These are phyloP conservation scores for Anthracocystis panici-leucophaei DNA, from an alignment of 1,284 basidiomycete species.

Conservation along the genomic window DNA sequence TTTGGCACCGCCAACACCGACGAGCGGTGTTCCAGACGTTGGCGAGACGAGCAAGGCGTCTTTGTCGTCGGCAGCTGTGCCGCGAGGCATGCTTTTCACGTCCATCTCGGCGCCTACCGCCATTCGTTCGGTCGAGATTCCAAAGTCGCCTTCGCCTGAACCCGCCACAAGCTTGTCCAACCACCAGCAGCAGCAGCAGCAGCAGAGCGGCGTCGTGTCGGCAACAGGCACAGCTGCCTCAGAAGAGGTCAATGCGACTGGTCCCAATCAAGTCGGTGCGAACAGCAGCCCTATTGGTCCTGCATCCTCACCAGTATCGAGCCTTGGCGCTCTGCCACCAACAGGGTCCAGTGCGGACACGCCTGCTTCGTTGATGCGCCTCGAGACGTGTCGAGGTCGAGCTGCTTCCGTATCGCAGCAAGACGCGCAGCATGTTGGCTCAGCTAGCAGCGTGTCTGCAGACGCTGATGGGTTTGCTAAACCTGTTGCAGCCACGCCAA, in stretches of 20 bases:
- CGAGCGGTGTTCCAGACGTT: conserved; percentile 6
- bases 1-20: conserved; percentile 10
- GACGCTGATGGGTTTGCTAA: conserved; percentile 32
- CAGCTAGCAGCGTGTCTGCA: not conserved
- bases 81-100: conserved; percentile 40
- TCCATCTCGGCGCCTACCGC: conserved; percentile 53
- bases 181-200: conserved; percentile 1
- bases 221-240: conserved; percentile 1
- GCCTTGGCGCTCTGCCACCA: not conserved
- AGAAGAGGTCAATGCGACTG: not conserved
- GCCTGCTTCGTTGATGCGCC: conserved; percentile 22
- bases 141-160: conserved; percentile 58
- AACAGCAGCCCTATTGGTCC: conserved; percentile 1
- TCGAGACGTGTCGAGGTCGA: conserved; percentile 25
- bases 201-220: not conserved
- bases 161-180: conserved; percentile 2
- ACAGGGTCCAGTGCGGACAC: conserved; percentile 21
- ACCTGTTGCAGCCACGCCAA: conserved; percentile 7
- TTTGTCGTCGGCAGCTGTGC: conserved; percentile 15
- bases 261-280: conserved; percentile 9
- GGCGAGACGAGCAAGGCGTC: conserved; percentile 17
- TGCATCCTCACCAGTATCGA: conserved; percentile 14
- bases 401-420: conserved; percentile 19
- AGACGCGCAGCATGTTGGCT: conserved; percentile 4
- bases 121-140: conserved; percentile 60